phyloP scores from a whole-genome alignment of 345 rosid genomes.

The Microthlaspi erraticum region DNA sequence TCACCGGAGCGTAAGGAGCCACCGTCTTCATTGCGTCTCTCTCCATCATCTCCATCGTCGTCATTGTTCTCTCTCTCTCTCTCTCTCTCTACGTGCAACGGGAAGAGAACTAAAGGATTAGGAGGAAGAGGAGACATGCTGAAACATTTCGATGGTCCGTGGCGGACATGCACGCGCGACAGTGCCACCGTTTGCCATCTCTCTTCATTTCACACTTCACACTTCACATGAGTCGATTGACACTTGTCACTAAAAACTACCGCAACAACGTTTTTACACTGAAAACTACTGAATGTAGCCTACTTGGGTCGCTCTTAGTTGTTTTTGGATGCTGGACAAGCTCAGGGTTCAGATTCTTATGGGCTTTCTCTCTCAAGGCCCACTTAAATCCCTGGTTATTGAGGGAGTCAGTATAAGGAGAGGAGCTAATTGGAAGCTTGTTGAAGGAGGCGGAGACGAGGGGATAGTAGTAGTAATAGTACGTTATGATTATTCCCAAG shows the following conservation, averaged over 20 bases:
- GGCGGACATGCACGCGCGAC: constrained; percentile 38
- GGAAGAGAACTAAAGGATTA: not conserved
- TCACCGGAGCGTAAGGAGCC: constrained; percentile 74
- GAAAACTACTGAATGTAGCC: no score
- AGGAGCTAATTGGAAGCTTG: no score
- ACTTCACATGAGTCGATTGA: constrained; percentile 19
- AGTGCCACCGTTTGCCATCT: constrained; percentile 30
- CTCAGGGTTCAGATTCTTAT: not conserved
- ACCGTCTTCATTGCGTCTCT: constrained; percentile 61
- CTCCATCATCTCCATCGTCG: constrained; percentile 39
- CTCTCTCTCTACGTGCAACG: not conserved
- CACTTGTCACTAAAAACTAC: constrained; percentile 10
- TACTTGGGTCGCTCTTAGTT: not conserved
- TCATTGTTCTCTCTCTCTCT: constrained; percentile 1
- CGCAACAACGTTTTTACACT: no score
- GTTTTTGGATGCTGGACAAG: not conserved
- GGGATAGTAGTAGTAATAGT: no score
- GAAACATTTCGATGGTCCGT: constrained; percentile 21
- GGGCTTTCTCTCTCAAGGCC: not conserved
- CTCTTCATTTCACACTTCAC: constrained; percentile 21
- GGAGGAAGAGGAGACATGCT: constrained; percentile 14
- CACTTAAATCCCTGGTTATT: no score
- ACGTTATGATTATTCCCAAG: not conserved
- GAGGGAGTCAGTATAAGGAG: no score
- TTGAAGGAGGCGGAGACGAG: no score